Evolutionary conservation across 2,329 filamentous ascomycete genomes (phyloP), one percentile per base, ranked within the genome.

Genomic region (Onygenales sp.): DNA sequence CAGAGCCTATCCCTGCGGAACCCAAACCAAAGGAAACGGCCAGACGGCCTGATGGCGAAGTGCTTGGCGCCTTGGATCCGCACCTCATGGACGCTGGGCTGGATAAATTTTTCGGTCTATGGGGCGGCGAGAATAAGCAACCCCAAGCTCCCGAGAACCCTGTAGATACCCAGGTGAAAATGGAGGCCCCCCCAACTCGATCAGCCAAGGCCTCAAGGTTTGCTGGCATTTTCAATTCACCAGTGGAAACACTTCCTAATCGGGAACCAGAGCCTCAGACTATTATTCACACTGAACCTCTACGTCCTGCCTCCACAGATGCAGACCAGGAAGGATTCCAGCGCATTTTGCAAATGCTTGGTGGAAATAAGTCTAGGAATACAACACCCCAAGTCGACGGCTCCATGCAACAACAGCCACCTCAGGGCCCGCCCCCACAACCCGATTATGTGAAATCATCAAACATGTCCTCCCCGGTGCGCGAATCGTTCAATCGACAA

Each of bases 321-420:
- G 81, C 83, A 51, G 91, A 95, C 63, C 88, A 89, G 68, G 86
- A 90, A 67, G 91, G 89, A 1, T 95, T 96, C 69, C 82, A 89
- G 59, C 81, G 84, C 44, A 80, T 96, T 45, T 75, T 95, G 37
- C 81, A 87, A 60, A 94, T 95, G 78, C 80, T 95, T 42, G 85
- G 90, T 49, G 73, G 74, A 40, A 70, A 72, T 52, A 73, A 70
- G 56, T 70, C 74, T 37, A 65, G 67, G 53, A 73, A 72, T 57
- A 65, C 67, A 32, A 75, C 73, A 21, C 74, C 74, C 39, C 72
- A 74, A 56, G 66, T 67, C 34, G 69, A 71, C 53, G 57, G 63
- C 34, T 54, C 57, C 40, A 67, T 65, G 52, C 64, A 60, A 34
- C 60, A 65, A 49, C 65, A 62, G 10, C 59, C 63, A 34, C 59